phyloP scores from a whole-genome alignment of 2,329 filamentous ascomycete species.

The Paraphaeosphaeria sporulosa region DNA sequence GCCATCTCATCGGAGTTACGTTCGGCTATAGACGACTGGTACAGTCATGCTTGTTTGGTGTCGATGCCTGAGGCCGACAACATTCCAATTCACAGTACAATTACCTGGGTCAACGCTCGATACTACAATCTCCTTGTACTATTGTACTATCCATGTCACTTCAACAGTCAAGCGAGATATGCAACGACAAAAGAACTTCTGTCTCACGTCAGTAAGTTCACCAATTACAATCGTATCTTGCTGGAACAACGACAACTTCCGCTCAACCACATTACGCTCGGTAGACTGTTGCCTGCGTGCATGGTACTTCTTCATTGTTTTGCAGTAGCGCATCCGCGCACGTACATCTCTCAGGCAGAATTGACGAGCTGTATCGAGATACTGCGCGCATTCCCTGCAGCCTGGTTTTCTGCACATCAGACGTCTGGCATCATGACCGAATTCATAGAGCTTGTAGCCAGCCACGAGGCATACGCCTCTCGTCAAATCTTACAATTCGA shows the following conservation, averaged over 20 bases:
- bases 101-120: constrained; percentile 9
- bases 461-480: neutral
- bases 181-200: neutral
- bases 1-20: constrained; percentile 4
- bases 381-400: constrained; percentile 2
- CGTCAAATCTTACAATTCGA: neutral
- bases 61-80: constrained; percentile 6
- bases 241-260: constrained; percentile 7
- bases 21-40: constrained; percentile 9
- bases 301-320: constrained; percentile 5
- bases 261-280: constrained; percentile 8
- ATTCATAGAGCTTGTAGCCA: constrained; percentile 8
- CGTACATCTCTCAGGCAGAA: neutral
- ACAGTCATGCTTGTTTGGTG: constrained; percentile 6
- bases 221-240: constrained; percentile 4
- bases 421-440: constrained; percentile 4
- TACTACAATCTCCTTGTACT: constrained; percentile 9
- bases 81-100: constrained; percentile 7
- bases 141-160: constrained; percentile 10
- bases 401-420: neutral
- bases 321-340: neutral
- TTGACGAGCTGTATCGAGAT: constrained; percentile 3
- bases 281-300: neutral
- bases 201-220: constrained; percentile 1
- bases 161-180: constrained; percentile 10